A percentile compares a stretch with the other conserved stretches of the same genome.
Conservation (phyloP, 345 rosid genomes). For the Anastatica hierochuntica region DNA sequence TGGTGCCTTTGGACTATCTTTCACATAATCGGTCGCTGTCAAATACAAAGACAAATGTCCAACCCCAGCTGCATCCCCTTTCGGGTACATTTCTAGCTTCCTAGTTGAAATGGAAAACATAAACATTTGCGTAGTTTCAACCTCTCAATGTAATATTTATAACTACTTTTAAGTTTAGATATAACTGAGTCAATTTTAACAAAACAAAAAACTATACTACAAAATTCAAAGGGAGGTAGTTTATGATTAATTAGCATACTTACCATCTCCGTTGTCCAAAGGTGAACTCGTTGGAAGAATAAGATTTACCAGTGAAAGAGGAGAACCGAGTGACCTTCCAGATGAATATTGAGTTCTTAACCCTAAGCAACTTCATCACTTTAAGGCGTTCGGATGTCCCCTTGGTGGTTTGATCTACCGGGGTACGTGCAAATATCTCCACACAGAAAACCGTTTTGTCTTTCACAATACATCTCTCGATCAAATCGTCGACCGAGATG, state of each 20-base stretch:
- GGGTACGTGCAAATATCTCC: too few relatives aligned
- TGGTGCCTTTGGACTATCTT: not conserved
- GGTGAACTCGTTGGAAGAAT: not conserved
- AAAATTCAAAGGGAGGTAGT: too few relatives aligned
- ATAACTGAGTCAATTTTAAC: too few relatives aligned
- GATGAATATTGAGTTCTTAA: not conserved
- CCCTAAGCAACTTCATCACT: not conserved
- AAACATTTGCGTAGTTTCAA: too few relatives aligned
- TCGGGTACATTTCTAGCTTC: conserved; percentile 2
- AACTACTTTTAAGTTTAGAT: too few relatives aligned
- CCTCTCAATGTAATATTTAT: too few relatives aligned
- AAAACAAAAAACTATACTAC: too few relatives aligned
- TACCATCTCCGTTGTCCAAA: conserved; percentile 10
- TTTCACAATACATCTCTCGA: not conserved
- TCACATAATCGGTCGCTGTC: not conserved
- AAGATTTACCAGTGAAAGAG: not conserved
- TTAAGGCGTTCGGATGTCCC: not conserved
- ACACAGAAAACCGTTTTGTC: conserved; percentile 1
- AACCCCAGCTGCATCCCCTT: not conserved
- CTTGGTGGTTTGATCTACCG: not conserved
- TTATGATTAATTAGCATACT: too few relatives aligned
- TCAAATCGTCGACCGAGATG: too few relatives aligned
- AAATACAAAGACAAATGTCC: not conserved
- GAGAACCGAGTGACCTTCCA: conserved; percentile 6
- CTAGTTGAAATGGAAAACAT: not conserved